A percentile compares a stretch with the other conserved stretches of the same genome.
These are phyloP conservation scores for Leccinum solheimii DNA, from an alignment of 1,284 basidiomycete species.

Conservation along the genomic window DNA sequence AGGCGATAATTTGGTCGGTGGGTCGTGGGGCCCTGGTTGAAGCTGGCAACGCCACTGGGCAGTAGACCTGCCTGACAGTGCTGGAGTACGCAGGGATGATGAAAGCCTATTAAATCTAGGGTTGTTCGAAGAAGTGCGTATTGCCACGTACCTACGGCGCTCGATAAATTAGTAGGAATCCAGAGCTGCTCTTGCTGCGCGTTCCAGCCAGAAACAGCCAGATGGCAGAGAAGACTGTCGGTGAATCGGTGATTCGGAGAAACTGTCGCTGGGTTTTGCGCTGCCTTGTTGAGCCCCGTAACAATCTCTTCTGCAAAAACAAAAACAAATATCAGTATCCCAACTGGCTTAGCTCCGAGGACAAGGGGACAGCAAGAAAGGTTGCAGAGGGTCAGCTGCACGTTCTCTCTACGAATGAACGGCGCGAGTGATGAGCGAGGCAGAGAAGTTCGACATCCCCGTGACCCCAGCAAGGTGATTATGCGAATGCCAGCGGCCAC, in stretches of 20 bases:
- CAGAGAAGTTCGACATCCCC: constrained; percentile 20
- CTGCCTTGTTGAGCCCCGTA: neutral
- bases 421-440: constrained; percentile 24
- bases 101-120: neutral
- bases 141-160: neutral
- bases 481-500: constrained; percentile 9
- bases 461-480: constrained; percentile 20
- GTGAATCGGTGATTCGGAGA: constrained; percentile 26
- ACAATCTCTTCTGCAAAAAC: constrained; percentile 14
- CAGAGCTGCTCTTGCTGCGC: constrained; percentile 4
- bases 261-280: constrained; percentile 27
- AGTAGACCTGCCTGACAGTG: constrained; percentile 3
- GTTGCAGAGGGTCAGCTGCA: constrained; percentile 9
- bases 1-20: neutral
- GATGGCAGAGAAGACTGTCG: constrained; percentile 4
- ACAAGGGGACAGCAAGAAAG: constrained; percentile 10
- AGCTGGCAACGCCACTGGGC: constrained; percentile 6
- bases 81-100: constrained; percentile 1
- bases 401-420: constrained; percentile 18
- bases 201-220: neutral
- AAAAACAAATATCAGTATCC: constrained; percentile 24
- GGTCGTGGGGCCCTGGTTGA: neutral
- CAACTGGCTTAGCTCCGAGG: constrained; percentile 8
- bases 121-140: neutral
- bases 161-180: constrained; percentile 1